These are phyloP conservation scores for Ogataea glucozyma DNA, from an alignment of 805 yeast species.

Conservation along the genomic window DNA sequence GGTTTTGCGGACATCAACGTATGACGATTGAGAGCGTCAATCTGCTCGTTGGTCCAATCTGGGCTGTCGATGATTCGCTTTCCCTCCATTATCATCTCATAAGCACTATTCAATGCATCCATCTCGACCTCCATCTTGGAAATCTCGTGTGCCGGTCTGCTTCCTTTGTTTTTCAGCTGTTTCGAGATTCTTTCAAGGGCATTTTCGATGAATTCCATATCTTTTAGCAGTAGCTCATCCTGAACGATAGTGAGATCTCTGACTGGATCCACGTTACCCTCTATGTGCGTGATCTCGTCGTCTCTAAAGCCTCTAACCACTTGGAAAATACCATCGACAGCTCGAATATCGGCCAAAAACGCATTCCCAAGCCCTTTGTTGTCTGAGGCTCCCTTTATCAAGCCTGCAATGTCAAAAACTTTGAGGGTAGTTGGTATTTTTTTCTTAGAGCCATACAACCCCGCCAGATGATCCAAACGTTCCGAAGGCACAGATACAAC, in stretches of 20 bases:
- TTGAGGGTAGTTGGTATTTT: conserved; percentile 57
- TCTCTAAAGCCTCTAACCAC: conserved; percentile 66
- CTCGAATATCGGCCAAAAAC: conserved; percentile 64
- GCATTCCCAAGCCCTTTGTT: conserved; percentile 79
- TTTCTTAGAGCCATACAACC: conserved; percentile 50
- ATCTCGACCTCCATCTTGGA: conserved; percentile 82
- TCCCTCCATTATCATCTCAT: conserved; percentile 76
- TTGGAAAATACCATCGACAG: conserved; percentile 72
- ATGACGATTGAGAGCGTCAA: conserved; percentile 85
- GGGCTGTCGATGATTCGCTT: conserved; percentile 80
- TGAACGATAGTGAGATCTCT: conserved; percentile 63
- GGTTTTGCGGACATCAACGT: conserved; percentile 93
- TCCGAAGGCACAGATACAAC: conserved; percentile 52
- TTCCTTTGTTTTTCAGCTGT: conserved; percentile 73
- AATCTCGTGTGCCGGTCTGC: conserved; percentile 69
- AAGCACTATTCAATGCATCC: conserved; percentile 73
- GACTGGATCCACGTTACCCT: conserved; percentile 61
- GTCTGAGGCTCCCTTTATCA: conserved; percentile 60
- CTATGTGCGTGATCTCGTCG: conserved; percentile 66
- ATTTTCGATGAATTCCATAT: conserved; percentile 72
- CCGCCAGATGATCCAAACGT: conserved; percentile 48
- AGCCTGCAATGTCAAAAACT: conserved; percentile 69
- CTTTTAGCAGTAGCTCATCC: conserved; percentile 66
- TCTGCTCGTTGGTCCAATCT: conserved; percentile 87
- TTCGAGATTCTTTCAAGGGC: conserved; percentile 59